A percentile compares a stretch with the other conserved stretches of the same genome.
phyloP scores from a whole-genome alignment of 768 basidiomycete species.

The Tricholoma matsutake region DNA sequence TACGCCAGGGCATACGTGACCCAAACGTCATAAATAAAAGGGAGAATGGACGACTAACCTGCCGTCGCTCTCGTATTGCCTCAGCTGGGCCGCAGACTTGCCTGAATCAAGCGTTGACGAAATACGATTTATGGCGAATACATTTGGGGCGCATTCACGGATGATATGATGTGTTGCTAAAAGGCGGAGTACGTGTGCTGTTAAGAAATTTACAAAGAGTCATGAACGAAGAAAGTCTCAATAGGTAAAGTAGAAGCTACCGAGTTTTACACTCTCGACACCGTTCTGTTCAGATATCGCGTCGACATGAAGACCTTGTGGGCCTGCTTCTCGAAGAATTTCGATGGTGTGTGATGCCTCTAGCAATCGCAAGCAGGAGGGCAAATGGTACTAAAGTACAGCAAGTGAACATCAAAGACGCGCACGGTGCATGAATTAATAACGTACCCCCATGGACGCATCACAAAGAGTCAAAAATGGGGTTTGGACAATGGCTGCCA shows the following conservation, averaged over 20 bases:
- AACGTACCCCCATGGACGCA: slow-evolving; percentile 63
- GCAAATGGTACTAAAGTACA: slow-evolving; percentile 61
- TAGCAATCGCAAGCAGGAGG: slow-evolving; percentile 69
- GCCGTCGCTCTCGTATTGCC: slow-evolving; percentile 31
- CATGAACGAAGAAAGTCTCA: neutral
- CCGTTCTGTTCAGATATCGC: slow-evolving; percentile 43
- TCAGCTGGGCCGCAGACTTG: slow-evolving; percentile 48
- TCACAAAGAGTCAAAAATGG: slow-evolving; percentile 75
- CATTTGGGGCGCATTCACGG: slow-evolving; percentile 64
- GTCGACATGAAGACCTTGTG: slow-evolving; percentile 47
- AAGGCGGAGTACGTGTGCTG: slow-evolving; percentile 72
- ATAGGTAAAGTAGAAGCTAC: slow-evolving; percentile 26
- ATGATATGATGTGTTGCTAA: slow-evolving; percentile 79
- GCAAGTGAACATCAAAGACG: neutral
- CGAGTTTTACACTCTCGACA: slow-evolving; percentile 48
- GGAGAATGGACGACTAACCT: slow-evolving; percentile 31
- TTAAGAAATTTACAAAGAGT: neutral
- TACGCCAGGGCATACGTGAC: too few species aligned
- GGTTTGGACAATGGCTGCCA: slow-evolving; percentile 59
- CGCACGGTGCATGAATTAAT: neutral
- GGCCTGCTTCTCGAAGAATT: slow-evolving; percentile 63
- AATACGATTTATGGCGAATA: slow-evolving; percentile 70
- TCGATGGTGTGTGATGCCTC: slow-evolving; percentile 72
- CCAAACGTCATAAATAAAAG: neutral
- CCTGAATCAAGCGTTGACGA: slow-evolving; percentile 69